A percentile compares a stretch with the other conserved stretches of the same genome.
Conservation (phyloP, 2,329 filamentous ascomycete genomes). For the Penicillium sp. region DNA sequence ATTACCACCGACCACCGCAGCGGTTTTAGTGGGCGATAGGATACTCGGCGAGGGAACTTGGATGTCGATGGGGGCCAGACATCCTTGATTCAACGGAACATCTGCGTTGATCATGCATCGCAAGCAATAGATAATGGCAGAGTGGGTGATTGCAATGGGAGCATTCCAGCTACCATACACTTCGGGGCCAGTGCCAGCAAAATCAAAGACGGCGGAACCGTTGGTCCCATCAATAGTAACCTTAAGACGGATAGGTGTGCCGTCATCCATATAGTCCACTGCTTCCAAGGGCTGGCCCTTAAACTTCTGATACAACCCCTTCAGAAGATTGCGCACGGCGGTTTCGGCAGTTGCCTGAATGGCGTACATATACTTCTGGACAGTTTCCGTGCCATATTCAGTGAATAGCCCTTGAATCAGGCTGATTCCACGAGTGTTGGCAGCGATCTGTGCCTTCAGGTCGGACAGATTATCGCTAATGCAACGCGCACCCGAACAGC, state of each 20-base stretch:
- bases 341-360: slow-evolving; percentile 82
- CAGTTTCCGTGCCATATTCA: slow-evolving; percentile 76
- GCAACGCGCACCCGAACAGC: slow-evolving; percentile 78
- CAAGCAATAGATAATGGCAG: slow-evolving; percentile 84
- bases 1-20: slow-evolving; percentile 82
- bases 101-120: slow-evolving; percentile 79
- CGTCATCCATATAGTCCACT: slow-evolving; percentile 85
- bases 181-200: slow-evolving; percentile 77
- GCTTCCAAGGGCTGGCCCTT: slow-evolving; percentile 73
- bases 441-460: slow-evolving; percentile 82
- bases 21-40: slow-evolving; percentile 73
- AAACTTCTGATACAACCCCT: slow-evolving; percentile 70
- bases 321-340: slow-evolving; percentile 74
- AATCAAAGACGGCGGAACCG: slow-evolving; percentile 78
- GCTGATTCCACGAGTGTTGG: slow-evolving; percentile 83
- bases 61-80: slow-evolving; percentile 75
- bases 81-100: slow-evolving; percentile 86
- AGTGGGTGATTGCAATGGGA: slow-evolving; percentile 79
- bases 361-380: slow-evolving; percentile 81
- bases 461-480: slow-evolving; percentile 84
- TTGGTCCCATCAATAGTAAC: slow-evolving; percentile 74
- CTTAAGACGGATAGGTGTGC: slow-evolving; percentile 74
- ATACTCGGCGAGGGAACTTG: slow-evolving; percentile 71
- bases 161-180: slow-evolving; percentile 82
- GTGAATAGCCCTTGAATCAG: slow-evolving; percentile 74